A percentile compares a stretch with the other conserved stretches of the same genome.
Evolutionary conservation across 371 early-diverging fungal genomes (phyloP).

Genomic region (Mucor indicus): DNA sequence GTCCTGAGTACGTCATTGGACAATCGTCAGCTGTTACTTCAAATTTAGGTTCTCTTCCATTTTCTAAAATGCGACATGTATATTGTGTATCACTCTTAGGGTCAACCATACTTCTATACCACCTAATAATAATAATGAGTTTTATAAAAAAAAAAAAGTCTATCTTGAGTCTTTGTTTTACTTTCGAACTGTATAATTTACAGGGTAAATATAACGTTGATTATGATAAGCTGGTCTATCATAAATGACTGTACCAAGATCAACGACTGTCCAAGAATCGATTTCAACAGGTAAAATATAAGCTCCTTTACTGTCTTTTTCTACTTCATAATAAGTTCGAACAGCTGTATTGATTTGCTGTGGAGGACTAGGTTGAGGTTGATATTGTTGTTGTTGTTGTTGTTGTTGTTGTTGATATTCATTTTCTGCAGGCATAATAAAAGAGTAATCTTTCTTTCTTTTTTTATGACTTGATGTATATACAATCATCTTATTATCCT

Average conservation of each 20-base stretch:
- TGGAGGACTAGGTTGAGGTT: slow-evolving; percentile 3
- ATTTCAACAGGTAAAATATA: slow-evolving; percentile 79
- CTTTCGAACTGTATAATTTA: slow-evolving; percentile 74
- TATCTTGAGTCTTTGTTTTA: no score
- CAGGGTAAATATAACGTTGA: slow-evolving; percentile 91
- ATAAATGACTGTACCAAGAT: slow-evolving; percentile 73
- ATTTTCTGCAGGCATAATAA: no score
- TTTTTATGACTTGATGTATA: no score
- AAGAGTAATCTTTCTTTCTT: no score
- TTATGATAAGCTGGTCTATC: slow-evolving; percentile 86
- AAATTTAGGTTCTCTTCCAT: slow-evolving; percentile 74
- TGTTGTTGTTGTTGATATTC: not conserved
- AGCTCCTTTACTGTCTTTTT: slow-evolving; percentile 66
- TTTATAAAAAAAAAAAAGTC: not conserved
- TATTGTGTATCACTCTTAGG: slow-evolving; percentile 69
- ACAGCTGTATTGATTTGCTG: slow-evolving; percentile 33
- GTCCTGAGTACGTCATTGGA: slow-evolving; percentile 45
- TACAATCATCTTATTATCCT: no score
- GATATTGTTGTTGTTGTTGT: slow-evolving; percentile 7
- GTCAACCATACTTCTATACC: slow-evolving; percentile 79
- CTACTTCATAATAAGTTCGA: slow-evolving; percentile 53
- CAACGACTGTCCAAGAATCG: slow-evolving; percentile 77
- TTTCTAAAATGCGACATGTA: slow-evolving; percentile 79
- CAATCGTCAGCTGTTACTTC: slow-evolving; percentile 52
- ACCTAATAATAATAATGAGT: slow-evolving; percentile 24